Evolutionary conservation across 2,329 filamentous ascomycete species (phyloP), one percentile per base, ranked within the genome.

Genomic region (Aspergillus sp.): DNA sequence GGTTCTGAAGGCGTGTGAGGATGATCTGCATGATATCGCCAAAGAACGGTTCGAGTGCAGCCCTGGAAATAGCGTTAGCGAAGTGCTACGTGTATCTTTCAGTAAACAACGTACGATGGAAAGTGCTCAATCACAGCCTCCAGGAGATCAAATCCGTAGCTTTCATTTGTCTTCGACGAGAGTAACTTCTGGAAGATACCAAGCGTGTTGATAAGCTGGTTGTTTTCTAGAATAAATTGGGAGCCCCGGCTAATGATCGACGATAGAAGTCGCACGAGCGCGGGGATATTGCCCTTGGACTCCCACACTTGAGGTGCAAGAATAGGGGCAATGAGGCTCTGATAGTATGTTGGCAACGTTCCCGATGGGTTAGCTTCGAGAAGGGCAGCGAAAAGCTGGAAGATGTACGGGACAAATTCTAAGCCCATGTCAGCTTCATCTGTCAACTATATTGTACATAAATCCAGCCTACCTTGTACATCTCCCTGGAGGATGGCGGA

Each of bases 361-460:
- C 86, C 88, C 0, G 88, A 83, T 0, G 91, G 89, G 67, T 95
- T 93, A 7, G 89, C 86, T 75, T 98, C 93, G 3, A 99, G 83
- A 13, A 99, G 84, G 52, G 93, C 90, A 3, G 93, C 91, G 62
- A 98, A 90, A 37, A 99, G 85, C 73, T 99, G 95, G 82, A 99
- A 96, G 54, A 98, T 87, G 67, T 98, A 99, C 5, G 93, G 95
- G 70, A 91, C 89, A 71, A 99, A 99, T 77, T 99, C 95, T 89
- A 64, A 13, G 11, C 34, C 41, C 15, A 20, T 24, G 34, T 70
- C 79, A 70, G 80, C 27, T 11, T 73, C 20, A n/a, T 8, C 15
- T 20, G 6, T 20, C 19, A 11, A 19, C 8, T 6, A 5, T 39
- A 8, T 7, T 19, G 24, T 24, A 12, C 11, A 27, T 40, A 44